Conservation (phyloP, 2,329 filamentous ascomycete genomes). For the Calonectria henricotiae region DNA sequence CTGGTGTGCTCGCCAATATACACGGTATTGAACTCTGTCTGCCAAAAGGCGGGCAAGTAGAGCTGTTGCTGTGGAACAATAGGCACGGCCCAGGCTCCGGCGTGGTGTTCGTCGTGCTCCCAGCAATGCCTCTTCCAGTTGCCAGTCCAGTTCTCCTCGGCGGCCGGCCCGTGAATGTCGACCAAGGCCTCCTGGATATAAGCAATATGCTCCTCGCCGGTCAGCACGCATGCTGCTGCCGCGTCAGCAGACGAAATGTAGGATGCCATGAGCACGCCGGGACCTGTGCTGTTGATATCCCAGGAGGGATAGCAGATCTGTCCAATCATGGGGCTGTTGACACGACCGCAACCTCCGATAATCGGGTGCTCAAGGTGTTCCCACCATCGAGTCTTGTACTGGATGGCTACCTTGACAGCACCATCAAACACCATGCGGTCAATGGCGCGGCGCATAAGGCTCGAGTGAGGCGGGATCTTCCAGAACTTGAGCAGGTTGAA, state of each 20-base stretch:
- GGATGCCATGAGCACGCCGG: slow-evolving; percentile 41
- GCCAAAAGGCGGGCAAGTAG: slow-evolving; percentile 74
- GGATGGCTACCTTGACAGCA: slow-evolving; percentile 65
- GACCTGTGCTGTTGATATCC: slow-evolving; percentile 44
- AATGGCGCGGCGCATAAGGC: slow-evolving; percentile 50
- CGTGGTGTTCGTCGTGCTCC: slow-evolving; percentile 71
- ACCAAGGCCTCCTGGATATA: slow-evolving; percentile 41
- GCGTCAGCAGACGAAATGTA: slow-evolving; percentile 46
- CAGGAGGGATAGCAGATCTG: slow-evolving; percentile 45
- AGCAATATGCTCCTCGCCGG: slow-evolving; percentile 45
- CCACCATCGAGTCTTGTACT: slow-evolving; percentile 68
- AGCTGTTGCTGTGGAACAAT: slow-evolving; percentile 71
- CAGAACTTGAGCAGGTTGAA: slow-evolving; percentile 59
- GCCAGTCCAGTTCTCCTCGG: slow-evolving; percentile 71
- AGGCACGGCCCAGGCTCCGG: slow-evolving; percentile 70
- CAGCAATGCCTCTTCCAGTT: slow-evolving; percentile 73
- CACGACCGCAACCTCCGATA: slow-evolving; percentile 61
- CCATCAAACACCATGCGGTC: slow-evolving; percentile 50
- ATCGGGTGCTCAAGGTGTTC: slow-evolving; percentile 53
- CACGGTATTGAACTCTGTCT: slow-evolving; percentile 67
- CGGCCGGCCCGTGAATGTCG: slow-evolving; percentile 58
- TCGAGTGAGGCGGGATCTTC: slow-evolving; percentile 58
- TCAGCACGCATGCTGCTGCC: slow-evolving; percentile 38
- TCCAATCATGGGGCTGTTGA: slow-evolving; percentile 40
- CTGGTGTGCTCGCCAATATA: slow-evolving; percentile 59